Conservation (phyloP, 108 stramenopile species). For the Cylindrotheca closterium region DNA sequence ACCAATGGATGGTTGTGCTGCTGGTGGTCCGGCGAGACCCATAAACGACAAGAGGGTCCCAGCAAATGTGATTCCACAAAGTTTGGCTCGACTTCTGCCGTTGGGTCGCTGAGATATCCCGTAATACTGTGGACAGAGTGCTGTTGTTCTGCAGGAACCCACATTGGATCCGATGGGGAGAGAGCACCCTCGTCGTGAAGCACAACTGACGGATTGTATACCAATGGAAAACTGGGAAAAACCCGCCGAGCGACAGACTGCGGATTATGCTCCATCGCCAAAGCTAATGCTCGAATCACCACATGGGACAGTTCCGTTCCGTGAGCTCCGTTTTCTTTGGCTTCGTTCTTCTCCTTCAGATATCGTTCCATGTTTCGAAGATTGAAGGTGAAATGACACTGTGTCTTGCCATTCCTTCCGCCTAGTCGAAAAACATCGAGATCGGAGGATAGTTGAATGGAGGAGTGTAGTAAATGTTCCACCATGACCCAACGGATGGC, state of each 20-base stretch:
- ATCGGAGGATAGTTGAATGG: not conserved
- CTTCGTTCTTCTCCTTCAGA: slow-evolving; percentile 18
- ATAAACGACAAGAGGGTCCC: slow-evolving; percentile 26
- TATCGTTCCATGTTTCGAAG: slow-evolving; percentile 32
- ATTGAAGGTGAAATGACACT: slow-evolving; percentile 35
- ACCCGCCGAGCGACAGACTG: not conserved
- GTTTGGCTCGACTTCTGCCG: not conserved
- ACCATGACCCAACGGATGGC: slow-evolving; percentile 8
- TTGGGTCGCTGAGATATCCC: not conserved
- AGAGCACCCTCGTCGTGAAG: not conserved
- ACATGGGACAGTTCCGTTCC: slow-evolving; percentile 37
- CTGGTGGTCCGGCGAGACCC: slow-evolving; percentile 23
- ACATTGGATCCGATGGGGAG: not conserved
- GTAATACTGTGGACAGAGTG: not conserved
- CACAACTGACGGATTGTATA: slow-evolving; percentile 14
- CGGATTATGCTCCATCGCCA: slow-evolving; percentile 31
- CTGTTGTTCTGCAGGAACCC: slow-evolving; percentile 10
- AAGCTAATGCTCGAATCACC: slow-evolving; percentile 34
- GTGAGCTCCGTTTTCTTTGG: not conserved
- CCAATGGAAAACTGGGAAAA: slow-evolving; percentile 7
- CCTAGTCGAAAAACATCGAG: not conserved
- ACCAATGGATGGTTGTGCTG: slow-evolving; percentile 9
- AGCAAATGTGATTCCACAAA: not conserved
- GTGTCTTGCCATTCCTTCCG: not conserved
- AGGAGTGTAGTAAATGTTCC: not conserved